Percentiles rank a stretch among this genome's conserved stretches.
Evolutionary conservation across 345 rosid genomes (phyloP).

Genomic region (Acer campestre): DNA sequence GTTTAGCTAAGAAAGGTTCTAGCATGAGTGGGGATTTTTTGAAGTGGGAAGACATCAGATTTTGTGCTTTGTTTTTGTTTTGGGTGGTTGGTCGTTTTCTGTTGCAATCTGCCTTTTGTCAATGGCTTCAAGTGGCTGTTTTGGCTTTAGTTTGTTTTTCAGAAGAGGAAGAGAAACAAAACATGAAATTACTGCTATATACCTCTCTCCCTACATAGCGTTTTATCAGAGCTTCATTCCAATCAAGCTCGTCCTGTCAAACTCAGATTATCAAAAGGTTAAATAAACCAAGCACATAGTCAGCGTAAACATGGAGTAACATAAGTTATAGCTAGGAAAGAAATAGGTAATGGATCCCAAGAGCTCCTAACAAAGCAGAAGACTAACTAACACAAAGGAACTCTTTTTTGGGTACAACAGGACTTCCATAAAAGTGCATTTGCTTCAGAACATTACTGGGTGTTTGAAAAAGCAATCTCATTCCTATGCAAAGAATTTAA

Average conservation of each 20-base stretch:
- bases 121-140: too few species aligned
- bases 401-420: not conserved
- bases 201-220: conserved; percentile 90
- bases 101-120: too few species aligned
- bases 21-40: too few species aligned
- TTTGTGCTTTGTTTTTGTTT: too few species aligned
- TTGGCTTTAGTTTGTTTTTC: not conserved
- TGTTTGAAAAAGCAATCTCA: not conserved
- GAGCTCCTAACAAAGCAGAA: not conserved
- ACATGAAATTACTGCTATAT: conserved; percentile 1
- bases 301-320: not conserved
- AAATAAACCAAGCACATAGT: conserved; percentile 5
- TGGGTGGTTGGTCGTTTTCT: too few species aligned
- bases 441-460: not conserved
- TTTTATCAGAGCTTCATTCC: conserved; percentile 69
- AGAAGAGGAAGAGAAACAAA: not conserved
- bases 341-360: not conserved
- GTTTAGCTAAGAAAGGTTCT: too few species aligned
- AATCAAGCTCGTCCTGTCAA: conserved; percentile 82
- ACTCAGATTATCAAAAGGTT: conserved; percentile 17
- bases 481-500: not conserved
- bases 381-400: not conserved
- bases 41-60: too few species aligned
- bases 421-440: not conserved
- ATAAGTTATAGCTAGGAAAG: not conserved